A percentile compares a stretch with the other conserved stretches of the same genome.
Evolutionary conservation across 1,284 basidiomycete species (phyloP).

Genomic region (Leccinum ponderosum): DNA sequence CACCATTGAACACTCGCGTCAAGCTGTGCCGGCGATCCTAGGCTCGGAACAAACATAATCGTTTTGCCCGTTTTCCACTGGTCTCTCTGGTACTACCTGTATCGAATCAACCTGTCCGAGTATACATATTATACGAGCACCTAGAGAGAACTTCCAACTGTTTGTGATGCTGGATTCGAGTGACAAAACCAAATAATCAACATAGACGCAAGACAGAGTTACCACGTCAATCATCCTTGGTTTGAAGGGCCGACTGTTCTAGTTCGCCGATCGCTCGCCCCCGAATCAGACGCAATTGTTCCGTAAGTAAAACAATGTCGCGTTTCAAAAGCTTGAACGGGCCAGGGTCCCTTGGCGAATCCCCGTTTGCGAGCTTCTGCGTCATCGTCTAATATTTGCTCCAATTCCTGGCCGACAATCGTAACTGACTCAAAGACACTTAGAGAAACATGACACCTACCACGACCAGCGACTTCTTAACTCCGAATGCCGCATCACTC

Average conservation of each 20-base stretch:
- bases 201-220: neutral
- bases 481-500: slow-evolving; percentile 80
- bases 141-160: neutral
- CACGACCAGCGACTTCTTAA: slow-evolving; percentile 62
- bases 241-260: slow-evolving; percentile 2
- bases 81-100: neutral
- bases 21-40: no score
- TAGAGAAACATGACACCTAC: slow-evolving; percentile 40
- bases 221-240: slow-evolving; percentile 3
- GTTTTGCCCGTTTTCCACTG: no score
- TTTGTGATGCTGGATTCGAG: neutral
- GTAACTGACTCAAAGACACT: slow-evolving; percentile 4
- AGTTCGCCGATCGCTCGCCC: slow-evolving; percentile 1
- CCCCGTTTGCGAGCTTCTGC: slow-evolving; percentile 57
- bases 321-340: slow-evolving; percentile 61
- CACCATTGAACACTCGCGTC: no score
- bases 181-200: neutral
- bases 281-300: slow-evolving; percentile 22
- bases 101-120: neutral
- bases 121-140: neutral
- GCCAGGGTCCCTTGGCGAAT: slow-evolving; percentile 51
- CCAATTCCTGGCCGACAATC: slow-evolving; percentile 53
- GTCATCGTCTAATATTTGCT: slow-evolving; percentile 48
- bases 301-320: slow-evolving; percentile 63
- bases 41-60: no score